Evolutionary conservation across 805 yeast species (phyloP).

Genomic region (Debaryomyces prosopidis): DNA sequence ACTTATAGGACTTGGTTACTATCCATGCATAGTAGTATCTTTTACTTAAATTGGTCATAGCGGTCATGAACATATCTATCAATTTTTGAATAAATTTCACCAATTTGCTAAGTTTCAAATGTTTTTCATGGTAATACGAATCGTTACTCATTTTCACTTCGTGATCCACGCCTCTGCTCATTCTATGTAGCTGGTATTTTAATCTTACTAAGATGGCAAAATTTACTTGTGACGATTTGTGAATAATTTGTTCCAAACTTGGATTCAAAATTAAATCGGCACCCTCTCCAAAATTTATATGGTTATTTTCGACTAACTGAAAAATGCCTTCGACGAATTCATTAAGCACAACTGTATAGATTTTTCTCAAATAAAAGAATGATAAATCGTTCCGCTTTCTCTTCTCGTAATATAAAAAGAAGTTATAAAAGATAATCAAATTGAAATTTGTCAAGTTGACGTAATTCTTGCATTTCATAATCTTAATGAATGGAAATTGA

Average conservation of each 20-base stretch:
- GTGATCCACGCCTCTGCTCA: slow-evolving; percentile 23
- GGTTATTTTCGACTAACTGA: slow-evolving; percentile 30
- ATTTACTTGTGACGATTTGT: slow-evolving; percentile 27
- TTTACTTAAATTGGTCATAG: slow-evolving; percentile 46
- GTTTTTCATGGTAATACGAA: slow-evolving; percentile 18
- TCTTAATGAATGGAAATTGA: slow-evolving; percentile 21
- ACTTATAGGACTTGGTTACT: slow-evolving; percentile 56
- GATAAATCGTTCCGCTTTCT: slow-evolving; percentile 25
- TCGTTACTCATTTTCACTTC: slow-evolving; percentile 13
- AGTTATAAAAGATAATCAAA: slow-evolving; percentile 28
- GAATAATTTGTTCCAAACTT: slow-evolving; percentile 22
- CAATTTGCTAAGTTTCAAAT: slow-evolving; percentile 23
- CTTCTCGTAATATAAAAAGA: slow-evolving; percentile 43
- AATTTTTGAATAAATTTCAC: slow-evolving; percentile 24
- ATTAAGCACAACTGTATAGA: slow-evolving; percentile 20
- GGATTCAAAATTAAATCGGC: slow-evolving; percentile 47
- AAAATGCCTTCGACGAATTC: slow-evolving; percentile 33
- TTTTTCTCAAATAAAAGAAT: slow-evolving; percentile 33
- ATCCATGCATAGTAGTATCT: slow-evolving; percentile 71
- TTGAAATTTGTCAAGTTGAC: slow-evolving; percentile 28
- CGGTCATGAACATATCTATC: slow-evolving; percentile 17
- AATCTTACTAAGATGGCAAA: slow-evolving; percentile 25
- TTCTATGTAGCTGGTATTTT: slow-evolving; percentile 18
- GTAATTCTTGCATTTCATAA: slow-evolving; percentile 26
- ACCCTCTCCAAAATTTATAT: slow-evolving; percentile 40